These are phyloP conservation scores for Blastomyces parvus DNA, from an alignment of 2,329 filamentous ascomycete species.

Conservation along the genomic window DNA sequence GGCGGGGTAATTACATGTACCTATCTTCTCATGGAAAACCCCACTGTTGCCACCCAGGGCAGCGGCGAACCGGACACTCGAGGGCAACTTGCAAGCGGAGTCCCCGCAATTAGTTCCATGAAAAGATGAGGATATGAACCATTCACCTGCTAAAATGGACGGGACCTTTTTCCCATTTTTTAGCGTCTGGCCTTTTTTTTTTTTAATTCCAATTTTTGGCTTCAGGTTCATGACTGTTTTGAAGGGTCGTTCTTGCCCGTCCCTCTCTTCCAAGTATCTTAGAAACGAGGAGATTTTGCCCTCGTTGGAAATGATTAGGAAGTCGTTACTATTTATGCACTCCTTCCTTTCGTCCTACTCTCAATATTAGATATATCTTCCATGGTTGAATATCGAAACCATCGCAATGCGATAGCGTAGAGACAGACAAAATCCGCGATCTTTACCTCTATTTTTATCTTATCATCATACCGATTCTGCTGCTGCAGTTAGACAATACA, in stretches of 20 bases:
- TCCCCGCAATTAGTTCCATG: no score
- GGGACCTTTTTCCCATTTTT: neutral
- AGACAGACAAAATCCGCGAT: neutral
- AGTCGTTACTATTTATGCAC: neutral
- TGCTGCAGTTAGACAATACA: neutral
- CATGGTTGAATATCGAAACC: neutral
- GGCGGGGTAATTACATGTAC: no score
- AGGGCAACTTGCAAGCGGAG: no score
- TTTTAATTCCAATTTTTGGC: neutral
- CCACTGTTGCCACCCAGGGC: neutral
- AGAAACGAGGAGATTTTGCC: neutral
- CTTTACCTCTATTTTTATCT: neutral
- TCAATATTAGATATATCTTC: neutral
- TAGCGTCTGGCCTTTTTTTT: neutral
- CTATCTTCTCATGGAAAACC: neutral
- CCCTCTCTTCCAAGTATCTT: neutral
- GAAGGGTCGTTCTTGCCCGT: neutral
- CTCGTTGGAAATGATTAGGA: neutral
- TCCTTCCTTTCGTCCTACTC: neutral
- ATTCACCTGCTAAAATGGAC: no score
- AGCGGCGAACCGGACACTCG: no score
- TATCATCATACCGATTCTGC: neutral
- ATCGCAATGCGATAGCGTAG: neutral
- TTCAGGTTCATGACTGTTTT: neutral
- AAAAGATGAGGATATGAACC: no score